Conservation (phyloP, 805 yeast genomes). For the Kurtzmaniella fragi region DNA sequence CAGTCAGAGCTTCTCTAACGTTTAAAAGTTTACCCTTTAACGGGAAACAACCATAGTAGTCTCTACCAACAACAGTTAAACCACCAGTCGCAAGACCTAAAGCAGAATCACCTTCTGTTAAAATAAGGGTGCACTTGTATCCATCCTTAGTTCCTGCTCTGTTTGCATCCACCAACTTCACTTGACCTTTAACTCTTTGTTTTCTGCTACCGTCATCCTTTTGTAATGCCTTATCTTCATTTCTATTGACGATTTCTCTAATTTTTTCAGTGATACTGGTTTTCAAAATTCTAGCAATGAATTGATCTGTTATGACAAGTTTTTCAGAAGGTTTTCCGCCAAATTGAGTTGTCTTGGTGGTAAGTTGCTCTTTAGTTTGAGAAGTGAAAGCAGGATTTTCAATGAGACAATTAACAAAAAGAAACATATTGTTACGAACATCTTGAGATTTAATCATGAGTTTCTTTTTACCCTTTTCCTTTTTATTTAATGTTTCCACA, state of each 20-base stretch:
- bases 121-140: constrained; percentile 81
- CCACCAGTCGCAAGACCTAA: constrained; percentile 89
- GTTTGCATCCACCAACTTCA: constrained; percentile 91
- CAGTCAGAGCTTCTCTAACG: constrained; percentile 96
- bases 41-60: constrained; percentile 92
- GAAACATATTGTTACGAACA: constrained; percentile 82
- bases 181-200: constrained; percentile 80
- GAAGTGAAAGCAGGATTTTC: constrained; percentile 97
- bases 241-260: constrained; percentile 76
- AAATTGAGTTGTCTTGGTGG: constrained; percentile 83
- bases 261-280: constrained; percentile 73
- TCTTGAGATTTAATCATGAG: constrained; percentile 83
- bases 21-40: constrained; percentile 91
- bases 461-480: constrained; percentile 60
- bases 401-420: constrained; percentile 86
- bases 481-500: constrained; percentile 55
- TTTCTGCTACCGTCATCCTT: constrained; percentile 86
- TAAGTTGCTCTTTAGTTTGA: constrained; percentile 93
- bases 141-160: constrained; percentile 95
- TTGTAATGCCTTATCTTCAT: constrained; percentile 81
- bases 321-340: constrained; percentile 63
- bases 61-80: constrained; percentile 90
- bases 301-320: constrained; percentile 68
- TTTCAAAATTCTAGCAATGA: constrained; percentile 61
- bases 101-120: constrained; percentile 98